These are phyloP conservation scores for Cystobasidium tubakii DNA, from an alignment of 768 basidiomycete genomes.

Conservation along the genomic window DNA sequence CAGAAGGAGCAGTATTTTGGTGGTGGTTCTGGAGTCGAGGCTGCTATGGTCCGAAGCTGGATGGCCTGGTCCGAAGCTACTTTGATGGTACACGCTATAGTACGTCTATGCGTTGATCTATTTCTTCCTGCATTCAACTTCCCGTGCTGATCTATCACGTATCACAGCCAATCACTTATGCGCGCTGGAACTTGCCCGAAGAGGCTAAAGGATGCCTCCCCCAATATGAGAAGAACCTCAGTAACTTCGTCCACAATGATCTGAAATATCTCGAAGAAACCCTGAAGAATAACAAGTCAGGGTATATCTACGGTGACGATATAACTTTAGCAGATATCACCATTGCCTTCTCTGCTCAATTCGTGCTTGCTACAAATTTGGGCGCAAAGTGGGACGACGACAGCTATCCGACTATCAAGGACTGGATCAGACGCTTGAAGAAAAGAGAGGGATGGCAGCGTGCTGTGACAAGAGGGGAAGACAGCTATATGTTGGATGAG, in stretches of 20 bases:
- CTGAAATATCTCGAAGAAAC: conserved; percentile 25
- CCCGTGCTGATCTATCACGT: not conserved
- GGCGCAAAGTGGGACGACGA: conserved; percentile 25
- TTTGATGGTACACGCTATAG: conserved; percentile 15
- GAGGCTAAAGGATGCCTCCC: conserved; percentile 9
- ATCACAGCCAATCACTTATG: conserved; percentile 29
- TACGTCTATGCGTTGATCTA: not conserved
- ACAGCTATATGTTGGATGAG: conserved; percentile 28
- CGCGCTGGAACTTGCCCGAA: conserved; percentile 22
- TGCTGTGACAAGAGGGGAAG: conserved; percentile 15
- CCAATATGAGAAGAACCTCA: conserved; percentile 2
- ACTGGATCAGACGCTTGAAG: conserved; percentile 17
- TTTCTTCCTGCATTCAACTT: not conserved
- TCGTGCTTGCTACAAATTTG: conserved; percentile 13
- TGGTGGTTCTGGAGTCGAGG: not conserved
- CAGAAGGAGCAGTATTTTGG: conserved; percentile 7
- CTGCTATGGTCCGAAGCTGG: conserved; percentile 16
- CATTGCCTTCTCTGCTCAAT: conserved; percentile 29
- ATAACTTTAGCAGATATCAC: conserved; percentile 29
- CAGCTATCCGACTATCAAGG: conserved; percentile 14
- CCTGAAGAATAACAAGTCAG: not conserved
- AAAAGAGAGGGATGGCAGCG: conserved; percentile 23
- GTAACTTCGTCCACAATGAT: conserved; percentile 15
- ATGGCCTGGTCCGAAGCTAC: conserved; percentile 9
- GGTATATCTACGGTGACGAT: conserved; percentile 12